These are phyloP conservation scores for Blastobotrys robertii DNA, from an alignment of 805 yeast species.

Conservation along the genomic window DNA sequence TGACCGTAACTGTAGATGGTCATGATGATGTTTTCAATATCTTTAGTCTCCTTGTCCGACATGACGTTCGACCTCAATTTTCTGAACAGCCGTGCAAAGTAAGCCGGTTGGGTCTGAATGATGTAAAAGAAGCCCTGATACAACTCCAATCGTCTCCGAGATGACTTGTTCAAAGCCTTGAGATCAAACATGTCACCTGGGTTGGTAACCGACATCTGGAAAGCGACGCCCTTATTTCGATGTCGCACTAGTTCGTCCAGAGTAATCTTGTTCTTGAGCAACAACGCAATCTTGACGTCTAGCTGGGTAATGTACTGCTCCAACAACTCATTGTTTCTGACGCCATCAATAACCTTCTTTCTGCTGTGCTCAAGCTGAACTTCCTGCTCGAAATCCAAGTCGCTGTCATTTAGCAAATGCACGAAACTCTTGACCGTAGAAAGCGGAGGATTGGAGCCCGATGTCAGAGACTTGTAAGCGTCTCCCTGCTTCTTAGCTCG, in stretches of 20 bases:
- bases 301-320: conserved; percentile 68
- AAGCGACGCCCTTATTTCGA: conserved; percentile 29
- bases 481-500: conserved; percentile 56
- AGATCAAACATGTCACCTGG: conserved; percentile 29
- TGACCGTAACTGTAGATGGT: conserved; percentile 28
- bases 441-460: conserved; percentile 67
- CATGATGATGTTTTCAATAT: conserved; percentile 24
- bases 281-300: conserved; percentile 65
- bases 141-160: conserved; percentile 43
- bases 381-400: conserved; percentile 67
- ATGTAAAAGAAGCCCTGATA: conserved; percentile 75
- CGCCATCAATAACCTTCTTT: conserved; percentile 58
- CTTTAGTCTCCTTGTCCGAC: conserved; percentile 27
- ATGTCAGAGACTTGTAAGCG: conserved; percentile 65
- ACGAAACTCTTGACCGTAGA: conserved; percentile 70
- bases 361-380: conserved; percentile 55
- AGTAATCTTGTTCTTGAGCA: conserved; percentile 71
- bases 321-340: conserved; percentile 58
- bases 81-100: conserved; percentile 49
- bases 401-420: conserved; percentile 60
- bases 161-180: conserved; percentile 29
- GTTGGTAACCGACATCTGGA: conserved; percentile 9
- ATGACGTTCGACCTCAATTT: conserved; percentile 19
- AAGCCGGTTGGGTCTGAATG: conserved; percentile 72
- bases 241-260: conserved; percentile 53